Evolutionary conservation across 1,284 basidiomycete genomes (phyloP), one percentile per base, ranked within the genome.

Genomic region (Marasmius fiardii): DNA sequence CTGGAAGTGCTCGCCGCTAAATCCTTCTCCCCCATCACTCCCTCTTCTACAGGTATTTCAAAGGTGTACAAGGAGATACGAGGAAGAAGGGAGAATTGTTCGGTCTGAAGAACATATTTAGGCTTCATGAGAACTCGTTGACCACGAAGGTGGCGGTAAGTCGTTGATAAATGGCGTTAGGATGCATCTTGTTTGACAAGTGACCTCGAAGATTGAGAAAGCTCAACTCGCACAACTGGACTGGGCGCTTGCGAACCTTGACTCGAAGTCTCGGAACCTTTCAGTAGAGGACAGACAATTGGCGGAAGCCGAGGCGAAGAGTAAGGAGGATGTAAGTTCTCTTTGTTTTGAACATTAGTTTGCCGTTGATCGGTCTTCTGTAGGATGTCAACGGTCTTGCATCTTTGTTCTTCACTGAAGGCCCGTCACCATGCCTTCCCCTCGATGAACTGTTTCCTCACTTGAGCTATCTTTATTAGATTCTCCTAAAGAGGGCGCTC

Each of bases 171-270:
- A n/a, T n/a, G n/a, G n/a, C n/a, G n/a, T n/a, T n/a, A n/a, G n/a
- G n/a, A n/a, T n/a, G n/a, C n/a, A n/a, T n/a, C n/a, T n/a, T n/a
- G n/a, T n/a, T n/a, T n/a, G n/a, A n/a, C n/a, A n/a, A n/a, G n/a
- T n/a, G n/a, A n/a, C n/a, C n/a, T n/a, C n/a, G n/a, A n/a, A 91
- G 88, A 92, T 92, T 44, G 90, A 92, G 68, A 81, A 77, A 54
- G 90, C 90, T 1, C 82, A 81, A 45, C 63, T 90, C 10, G 77
- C 79, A 8, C 82, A 92, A 59, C 72, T 92, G 21, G 86, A 91
- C 63, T 92, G 90, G 90, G 88, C 87, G 0, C 71, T 92, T 39
- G 80, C 83, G 1, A 81, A 90, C 61, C 78, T 89, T 70, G 78
- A 76, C n/a, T 49, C 70, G 0, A 76, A 71, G 58, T 59, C 67